A percentile compares a stretch with the other conserved stretches of the same genome.
Conservation (phyloP, 1,284 basidiomycete species). For the Heterobasidion irregulare region DNA sequence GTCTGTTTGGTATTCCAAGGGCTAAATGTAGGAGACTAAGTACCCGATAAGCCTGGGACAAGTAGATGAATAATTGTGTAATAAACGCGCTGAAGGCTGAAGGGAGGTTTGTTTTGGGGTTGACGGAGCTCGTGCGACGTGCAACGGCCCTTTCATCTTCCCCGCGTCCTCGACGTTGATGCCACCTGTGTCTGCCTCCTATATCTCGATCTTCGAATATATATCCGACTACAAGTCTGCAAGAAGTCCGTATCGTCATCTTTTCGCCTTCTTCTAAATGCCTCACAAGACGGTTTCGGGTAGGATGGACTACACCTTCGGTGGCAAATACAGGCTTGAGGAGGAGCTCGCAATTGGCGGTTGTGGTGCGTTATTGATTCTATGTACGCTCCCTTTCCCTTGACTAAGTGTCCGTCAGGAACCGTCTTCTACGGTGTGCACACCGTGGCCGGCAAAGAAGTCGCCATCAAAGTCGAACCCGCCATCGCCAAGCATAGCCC, state of each 20-base stretch:
- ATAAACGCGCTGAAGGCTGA: background rate
- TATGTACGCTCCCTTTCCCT: constrained; percentile 3
- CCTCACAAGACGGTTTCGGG: background rate
- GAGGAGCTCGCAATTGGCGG: constrained; percentile 94
- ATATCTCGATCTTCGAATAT: background rate
- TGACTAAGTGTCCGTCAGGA: constrained; percentile 32
- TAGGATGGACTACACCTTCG: constrained; percentile 68
- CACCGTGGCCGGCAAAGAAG: constrained; percentile 92
- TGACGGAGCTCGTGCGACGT: background rate
- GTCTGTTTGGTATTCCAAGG: too few species aligned
- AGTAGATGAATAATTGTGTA: background rate
- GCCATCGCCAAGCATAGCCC: constrained; percentile 76
- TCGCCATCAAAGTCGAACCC: constrained; percentile 95
- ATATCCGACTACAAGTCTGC: background rate
- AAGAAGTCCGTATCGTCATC: background rate
- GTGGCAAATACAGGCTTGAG: constrained; percentile 88
- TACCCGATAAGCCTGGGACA: background rate
- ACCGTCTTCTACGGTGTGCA: constrained; percentile 94
- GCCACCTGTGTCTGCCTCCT: background rate
- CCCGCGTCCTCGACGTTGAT: background rate
- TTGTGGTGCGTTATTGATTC: constrained; percentile 56
- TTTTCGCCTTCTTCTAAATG: background rate
- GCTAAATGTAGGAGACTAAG: too few species aligned
- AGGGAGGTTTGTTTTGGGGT: background rate
- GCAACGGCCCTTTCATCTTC: background rate